Evolutionary conservation across 805 yeast genomes (phyloP), one percentile per base, ranked within the genome.

Genomic region (Ogataea paraovalis): DNA sequence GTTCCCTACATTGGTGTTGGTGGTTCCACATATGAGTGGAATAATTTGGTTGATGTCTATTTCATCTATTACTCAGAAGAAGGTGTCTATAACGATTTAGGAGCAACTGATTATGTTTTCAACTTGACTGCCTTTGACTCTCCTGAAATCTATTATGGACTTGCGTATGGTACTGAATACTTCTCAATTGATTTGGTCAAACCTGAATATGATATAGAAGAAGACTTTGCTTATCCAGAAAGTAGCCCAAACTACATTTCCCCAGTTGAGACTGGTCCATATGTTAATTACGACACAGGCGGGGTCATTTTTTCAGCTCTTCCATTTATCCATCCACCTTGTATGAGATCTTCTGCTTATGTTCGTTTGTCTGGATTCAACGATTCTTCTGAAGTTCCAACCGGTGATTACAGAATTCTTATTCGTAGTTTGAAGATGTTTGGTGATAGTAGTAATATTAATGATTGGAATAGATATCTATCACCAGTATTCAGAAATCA

Each of bases 1-100:
- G 53, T 52, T 36, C 55, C 55, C 6, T 53, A 53, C 22, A 43
- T 51, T 44, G 56, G 56, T 20, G 53, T 51, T 44, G 52, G 43
- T n/a, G 25, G 27, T 19, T 34, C 34, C n/a, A 48, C 50, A 20
- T 41, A 48, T 23, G 46, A 33, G 14, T 48, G 55, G 52, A 43
- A 34, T 9, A 21, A 43, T 12, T 25, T 51, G 8, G 40, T 21
- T 9, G 52, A 45, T 9, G 14, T 38, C 10, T 25, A 22, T 13
- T 46, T 46, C 22, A 2, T 36, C 7, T 9, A 37, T 14, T 37
- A 37, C 25, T 4, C 14, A 8, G 10, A 16, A 12, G n/a, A 20
- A 9, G 23, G 22, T 13, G 22, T 9, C 3, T 37, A 37, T 21
- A 12, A 10, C 13, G 13, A 9, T 12, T 3, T 23, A 4, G 44